These are phyloP conservation scores for Volvox carteri DNA, from an alignment of 163 green algal species.

Conservation along the genomic window DNA sequence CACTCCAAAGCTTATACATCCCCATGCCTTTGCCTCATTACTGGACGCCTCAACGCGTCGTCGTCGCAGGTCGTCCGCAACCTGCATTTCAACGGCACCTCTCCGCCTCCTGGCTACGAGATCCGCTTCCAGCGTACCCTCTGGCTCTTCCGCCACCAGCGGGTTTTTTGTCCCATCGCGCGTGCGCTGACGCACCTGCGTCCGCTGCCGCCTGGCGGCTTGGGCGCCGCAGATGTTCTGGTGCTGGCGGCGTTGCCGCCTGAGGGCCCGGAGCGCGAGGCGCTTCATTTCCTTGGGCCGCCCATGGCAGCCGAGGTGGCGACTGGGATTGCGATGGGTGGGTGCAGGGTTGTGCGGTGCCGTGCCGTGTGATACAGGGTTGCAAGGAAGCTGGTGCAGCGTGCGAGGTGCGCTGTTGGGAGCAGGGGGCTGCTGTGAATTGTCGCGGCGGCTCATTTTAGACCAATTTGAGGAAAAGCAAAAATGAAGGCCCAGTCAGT, in stretches of 20 bases:
- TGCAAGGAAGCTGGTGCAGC: no score
- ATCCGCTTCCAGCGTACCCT: constrained; percentile 89
- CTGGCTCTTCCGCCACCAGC: constrained; percentile 95
- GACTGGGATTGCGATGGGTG: constrained; percentile 74
- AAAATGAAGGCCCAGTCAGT: no score
- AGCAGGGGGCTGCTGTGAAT: no score
- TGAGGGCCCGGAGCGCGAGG: constrained; percentile 45
- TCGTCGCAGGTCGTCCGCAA: constrained; percentile 76
- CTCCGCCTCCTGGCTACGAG: constrained; percentile 90
- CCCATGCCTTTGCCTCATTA: neutral
- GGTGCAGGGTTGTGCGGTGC: neutral
- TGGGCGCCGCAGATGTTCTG: constrained; percentile 74
- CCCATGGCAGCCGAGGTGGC: constrained; percentile 70
- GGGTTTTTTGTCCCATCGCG: constrained; percentile 84
- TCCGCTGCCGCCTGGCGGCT: constrained; percentile 73
- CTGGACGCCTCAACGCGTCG: no score
- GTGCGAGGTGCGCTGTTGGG: no score
- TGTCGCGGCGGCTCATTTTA: no score
- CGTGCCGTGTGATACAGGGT: no score
- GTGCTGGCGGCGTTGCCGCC: constrained; percentile 68
- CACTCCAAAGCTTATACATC: neutral
- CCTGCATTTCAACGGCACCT: constrained; percentile 86
- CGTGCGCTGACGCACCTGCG: constrained; percentile 74
- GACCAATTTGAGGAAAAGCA: no score
- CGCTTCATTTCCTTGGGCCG: constrained; percentile 81